Conservation (phyloP, 2,329 filamentous ascomycete species). For the Huntiella savannae region DNA sequence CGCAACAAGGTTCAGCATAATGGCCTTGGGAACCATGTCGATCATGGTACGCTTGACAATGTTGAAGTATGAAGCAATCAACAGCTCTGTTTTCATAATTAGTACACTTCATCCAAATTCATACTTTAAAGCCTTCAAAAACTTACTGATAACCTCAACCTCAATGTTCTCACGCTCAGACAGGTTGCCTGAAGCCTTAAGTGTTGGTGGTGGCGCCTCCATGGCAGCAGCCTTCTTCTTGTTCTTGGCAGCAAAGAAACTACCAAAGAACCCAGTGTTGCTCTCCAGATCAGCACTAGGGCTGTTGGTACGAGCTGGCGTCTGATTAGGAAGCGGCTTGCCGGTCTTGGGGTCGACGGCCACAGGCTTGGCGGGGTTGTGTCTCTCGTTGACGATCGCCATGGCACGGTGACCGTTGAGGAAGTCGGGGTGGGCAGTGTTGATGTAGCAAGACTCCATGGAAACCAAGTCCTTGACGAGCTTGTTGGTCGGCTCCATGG, state of each 20-base stretch:
- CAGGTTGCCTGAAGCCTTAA: constrained; percentile 85
- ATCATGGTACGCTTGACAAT: constrained; percentile 98
- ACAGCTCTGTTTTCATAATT: constrained; percentile 42
- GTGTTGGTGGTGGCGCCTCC: constrained; percentile 79
- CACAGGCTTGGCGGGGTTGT: constrained; percentile 62
- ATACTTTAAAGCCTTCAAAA: constrained; percentile 23
- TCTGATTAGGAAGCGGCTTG: constrained; percentile 58
- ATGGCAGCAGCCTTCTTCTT: constrained; percentile 99
- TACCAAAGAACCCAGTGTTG: constrained; percentile 83
- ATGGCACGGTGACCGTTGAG: constrained; percentile 93
- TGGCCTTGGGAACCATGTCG: constrained; percentile 98
- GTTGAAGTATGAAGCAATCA: constrained; percentile 95
- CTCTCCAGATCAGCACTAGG: constrained; percentile 41
- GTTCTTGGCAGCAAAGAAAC: constrained; percentile 97
- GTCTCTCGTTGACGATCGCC: constrained; percentile 91
- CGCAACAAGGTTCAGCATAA: constrained; percentile 94
- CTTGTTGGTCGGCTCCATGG: constrained; percentile 97
- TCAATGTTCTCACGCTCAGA: constrained; percentile 90
- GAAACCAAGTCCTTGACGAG: constrained; percentile 77
- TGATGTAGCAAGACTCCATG: constrained; percentile 96
- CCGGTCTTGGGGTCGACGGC: constrained; percentile 98
- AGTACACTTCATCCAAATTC: not conserved
- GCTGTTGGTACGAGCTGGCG: constrained; percentile 55
- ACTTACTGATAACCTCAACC: constrained; percentile 93
- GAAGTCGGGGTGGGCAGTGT: constrained; percentile 96